Evolutionary conservation across 1,139 yeast genomes (phyloP), one percentile per base, ranked within the genome.

Genomic region (Geotrichum aggregatum): DNA sequence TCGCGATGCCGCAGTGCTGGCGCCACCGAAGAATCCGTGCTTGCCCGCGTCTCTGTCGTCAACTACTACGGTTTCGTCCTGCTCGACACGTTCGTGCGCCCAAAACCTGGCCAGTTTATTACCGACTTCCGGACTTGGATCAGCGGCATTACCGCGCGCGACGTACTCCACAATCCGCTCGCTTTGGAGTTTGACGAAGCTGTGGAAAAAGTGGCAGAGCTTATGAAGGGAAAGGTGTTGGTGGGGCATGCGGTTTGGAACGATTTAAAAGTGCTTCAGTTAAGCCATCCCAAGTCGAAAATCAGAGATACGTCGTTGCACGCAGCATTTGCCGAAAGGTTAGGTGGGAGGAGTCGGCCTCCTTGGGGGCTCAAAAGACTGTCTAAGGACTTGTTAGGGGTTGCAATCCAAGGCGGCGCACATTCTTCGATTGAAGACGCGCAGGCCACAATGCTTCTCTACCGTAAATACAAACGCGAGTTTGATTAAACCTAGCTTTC

Each of bases 381-480:
- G 30, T 71, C 86, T 0, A 71, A 73, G 52, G 82, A 79, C 60
- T 73, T 84, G 38, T 69, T 87, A 46, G 74, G 78, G 1, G 55
- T 78, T 1, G 82, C 78, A 10, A 87, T 91, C 57, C 98, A 91
- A 67, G 71, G 71, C 0, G 88, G 84, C 0, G 77, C 80, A 56
- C 98, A 91, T 70, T 84, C 94, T 7, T 87, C 96, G 0, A 87
- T 91, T 0, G 96, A 87, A 64, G 97, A 89, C 71, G 96, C 97
- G 0, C 78, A 80, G 60, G 92, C 92, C 1, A 82, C 96, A 0
- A 88, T 89, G 96, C 70, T 83, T 52, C 67, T 89, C 26, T 89
- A 81, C 64, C 76, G 88, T 56, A 64, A 78, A 52, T 77, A 79
- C 61, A 82, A 79, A 61, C 71, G 70, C 50, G 87, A 80, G 49